Conservation (phyloP, 129 eudicot genomes). For the Daucus carota region DH1_v3.0 NC_030384.2:40052001-40052500, state of each 20-base stretch:
- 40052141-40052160: neutral
- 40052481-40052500: constrained; percentile 99
- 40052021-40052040: constrained; percentile 99
- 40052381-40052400: constrained; percentile 8
- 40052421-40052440: constrained; percentile 97
- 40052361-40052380: constrained; percentile 11
- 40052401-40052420: constrained; percentile 62
- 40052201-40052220: constrained; percentile 91
- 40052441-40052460: constrained; percentile 84
- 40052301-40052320: constrained; percentile 91
- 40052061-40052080: neutral
- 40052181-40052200: constrained; percentile 93
- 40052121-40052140: neutral
- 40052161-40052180: constrained; percentile 68
- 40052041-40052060: constrained; percentile 79
- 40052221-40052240: constrained; percentile 99
- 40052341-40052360: neutral
- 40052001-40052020: constrained; percentile 96
- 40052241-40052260: constrained; percentile 94
- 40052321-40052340: constrained; percentile 91
- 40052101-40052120: constrained; percentile 1
- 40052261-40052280: constrained; percentile 98
- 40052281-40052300: constrained; percentile 99
- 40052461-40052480: constrained; percentile 94
- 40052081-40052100: neutral